Evolutionary conservation across 2,329 filamentous ascomycete species (phyloP), one percentile per base, ranked within the genome.

Genomic region (Fragosphaeria purpurea): DNA sequence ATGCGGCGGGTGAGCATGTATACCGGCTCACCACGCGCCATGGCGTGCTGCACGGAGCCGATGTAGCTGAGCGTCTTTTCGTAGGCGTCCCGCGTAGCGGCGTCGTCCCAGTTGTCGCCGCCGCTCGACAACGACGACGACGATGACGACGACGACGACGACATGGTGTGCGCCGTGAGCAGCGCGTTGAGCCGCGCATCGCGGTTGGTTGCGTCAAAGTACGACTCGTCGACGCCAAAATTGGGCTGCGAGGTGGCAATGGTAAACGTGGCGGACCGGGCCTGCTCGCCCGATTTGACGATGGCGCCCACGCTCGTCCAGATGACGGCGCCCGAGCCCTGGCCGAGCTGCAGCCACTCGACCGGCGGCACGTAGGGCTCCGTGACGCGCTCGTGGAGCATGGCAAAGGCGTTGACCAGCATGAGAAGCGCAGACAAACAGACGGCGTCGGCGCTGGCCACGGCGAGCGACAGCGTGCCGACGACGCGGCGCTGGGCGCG

Each of bases 21-120:
- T 22, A 60, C 54, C 4, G 63, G 61, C 56, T 66, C 63, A 34
- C 61, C 61, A 37, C 57, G 57, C 47, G 57, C 54, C 32, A 60
- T 57, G 40, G 56, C 53, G 4, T 52, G 48, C 39, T 62, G 59
- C 10, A 62, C 50, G 22, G 57, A 60, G 32, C 61, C 61, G 5
- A 62, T 53, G 34, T 60, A 62, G 48, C 55, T 58, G 8, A 62
- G 54, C 6, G 60, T 56, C 47, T 60, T 59, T 46, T 62, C 60
- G 53, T 62, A 62, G 11, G 60, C 58, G 2, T 57, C 57, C 8
- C 57, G 54, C 12, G 59, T 60, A 11, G 53, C 56, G 11, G 52
- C 53, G 48, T 58, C 59, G 43, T 43, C 30, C 57, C 57, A 59
- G 30, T 53, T 51, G 38, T 59, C 59, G 22, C 2, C 22, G 3